Percentiles rank a stretch among this genome's conserved stretches.
phyloP scores from a whole-genome alignment of 1,284 basidiomycete genomes.

The Cronartium quercuum region DNA sequence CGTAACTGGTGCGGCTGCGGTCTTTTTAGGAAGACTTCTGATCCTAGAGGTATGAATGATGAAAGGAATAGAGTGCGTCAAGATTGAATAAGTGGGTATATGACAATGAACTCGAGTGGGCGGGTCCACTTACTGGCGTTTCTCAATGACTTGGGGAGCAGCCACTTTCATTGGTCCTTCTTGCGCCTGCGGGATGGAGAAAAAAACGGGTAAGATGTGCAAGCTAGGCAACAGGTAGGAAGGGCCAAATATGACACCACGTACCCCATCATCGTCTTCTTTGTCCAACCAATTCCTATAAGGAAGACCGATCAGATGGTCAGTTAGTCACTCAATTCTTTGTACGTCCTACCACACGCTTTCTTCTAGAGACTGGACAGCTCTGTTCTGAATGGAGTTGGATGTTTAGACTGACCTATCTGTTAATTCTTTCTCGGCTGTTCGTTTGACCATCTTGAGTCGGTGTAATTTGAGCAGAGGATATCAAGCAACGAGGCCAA shows the following conservation, averaged over 20 bases:
- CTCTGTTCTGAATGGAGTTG: neutral
- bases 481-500: too few relatives aligned
- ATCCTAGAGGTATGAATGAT: slow-evolving; percentile 9
- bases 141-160: slow-evolving; percentile 19
- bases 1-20: neutral
- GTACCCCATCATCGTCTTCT: slow-evolving; percentile 20
- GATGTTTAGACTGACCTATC: slow-evolving; percentile 1
- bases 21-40: slow-evolving; percentile 7
- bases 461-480: too few relatives aligned
- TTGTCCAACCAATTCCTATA: slow-evolving; percentile 17
- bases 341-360: neutral
- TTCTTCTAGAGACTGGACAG: neutral
- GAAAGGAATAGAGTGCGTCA: neutral
- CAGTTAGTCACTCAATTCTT: neutral
- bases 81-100: neutral
- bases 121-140: slow-evolving; percentile 8
- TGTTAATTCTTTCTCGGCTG: slow-evolving; percentile 31
- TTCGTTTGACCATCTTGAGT: slow-evolving; percentile 15
- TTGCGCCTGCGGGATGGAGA: neutral
- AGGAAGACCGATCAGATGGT: neutral
- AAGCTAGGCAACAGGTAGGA: neutral
- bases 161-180: slow-evolving; percentile 17
- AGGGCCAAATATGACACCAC: neutral
- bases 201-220: neutral
- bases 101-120: neutral